Percentiles rank a stretch among this genome's conserved stretches.
Conservation (phyloP, 1,284 basidiomycete species). For the Volvariella surrecta region DNA sequence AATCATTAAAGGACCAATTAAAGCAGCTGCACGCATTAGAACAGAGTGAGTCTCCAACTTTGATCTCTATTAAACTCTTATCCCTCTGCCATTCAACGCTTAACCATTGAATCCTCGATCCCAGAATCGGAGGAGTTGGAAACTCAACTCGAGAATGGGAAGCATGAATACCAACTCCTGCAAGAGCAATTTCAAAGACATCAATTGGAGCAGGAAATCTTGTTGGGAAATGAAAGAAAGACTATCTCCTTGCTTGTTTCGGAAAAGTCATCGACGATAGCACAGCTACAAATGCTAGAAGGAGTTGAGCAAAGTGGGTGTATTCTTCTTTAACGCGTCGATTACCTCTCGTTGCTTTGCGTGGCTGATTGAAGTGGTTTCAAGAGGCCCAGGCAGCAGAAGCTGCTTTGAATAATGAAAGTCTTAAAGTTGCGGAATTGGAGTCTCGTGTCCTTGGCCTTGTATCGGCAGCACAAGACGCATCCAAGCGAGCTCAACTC, state of each 20-base stretch:
- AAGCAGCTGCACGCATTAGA: constrained; percentile 18
- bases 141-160: constrained; percentile 19
- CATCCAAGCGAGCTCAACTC: constrained; percentile 28
- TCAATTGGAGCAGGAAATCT: constrained; percentile 22
- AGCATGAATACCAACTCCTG: constrained; percentile 17
- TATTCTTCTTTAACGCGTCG: background rate
- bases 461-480: constrained; percentile 21
- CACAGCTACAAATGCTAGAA: constrained; percentile 44
- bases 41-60: constrained; percentile 16
- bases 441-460: constrained; percentile 34
- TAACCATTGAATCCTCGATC: constrained; percentile 10
- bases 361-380: constrained; percentile 5
- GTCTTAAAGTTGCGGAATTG: constrained; percentile 28
- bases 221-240: constrained; percentile 47
- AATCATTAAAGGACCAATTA: constrained; percentile 18
- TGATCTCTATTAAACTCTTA: constrained; percentile 1
- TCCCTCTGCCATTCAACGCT: constrained; percentile 11
- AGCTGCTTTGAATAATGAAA: constrained; percentile 34
- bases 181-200: constrained; percentile 23
- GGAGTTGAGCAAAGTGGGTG: constrained; percentile 40
- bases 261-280: constrained; percentile 53
- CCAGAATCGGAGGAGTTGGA: constrained; percentile 21
- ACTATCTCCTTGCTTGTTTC: constrained; percentile 62
- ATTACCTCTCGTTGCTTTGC: constrained; percentile 1
- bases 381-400: constrained; percentile 42